phyloP scores from a whole-genome alignment of 75 land plant species.

The Azolla pinnata region DNA sequence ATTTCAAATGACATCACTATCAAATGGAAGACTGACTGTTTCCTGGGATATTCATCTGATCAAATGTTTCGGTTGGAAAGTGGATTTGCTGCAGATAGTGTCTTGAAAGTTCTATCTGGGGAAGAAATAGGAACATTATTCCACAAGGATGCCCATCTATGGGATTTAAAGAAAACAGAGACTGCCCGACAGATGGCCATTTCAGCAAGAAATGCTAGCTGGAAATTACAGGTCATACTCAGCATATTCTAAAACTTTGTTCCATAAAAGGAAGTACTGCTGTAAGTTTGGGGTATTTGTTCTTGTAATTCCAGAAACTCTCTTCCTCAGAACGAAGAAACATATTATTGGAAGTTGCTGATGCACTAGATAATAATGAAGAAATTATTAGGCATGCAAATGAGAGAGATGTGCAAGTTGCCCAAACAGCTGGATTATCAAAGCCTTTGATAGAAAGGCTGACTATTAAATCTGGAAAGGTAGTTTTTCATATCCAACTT shows the following conservation, averaged over 20 bases:
- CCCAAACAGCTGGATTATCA: slow-evolving; percentile 58
- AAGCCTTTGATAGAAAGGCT: slow-evolving; percentile 64
- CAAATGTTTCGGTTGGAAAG: slow-evolving; percentile 28
- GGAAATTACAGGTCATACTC: slow-evolving; percentile 61
- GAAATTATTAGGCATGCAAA: slow-evolving; percentile 56
- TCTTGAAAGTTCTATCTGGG: slow-evolving; percentile 66
- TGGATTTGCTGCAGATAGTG: slow-evolving; percentile 64
- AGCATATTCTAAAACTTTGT: not conserved
- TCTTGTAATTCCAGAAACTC: slow-evolving; percentile 35
- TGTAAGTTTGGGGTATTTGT: not conserved
- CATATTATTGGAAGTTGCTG: slow-evolving; percentile 57
- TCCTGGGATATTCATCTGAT: no score
- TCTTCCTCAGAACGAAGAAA: slow-evolving; percentile 55
- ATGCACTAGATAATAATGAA: slow-evolving; percentile 74
- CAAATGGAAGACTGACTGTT: not conserved
- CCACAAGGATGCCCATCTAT: slow-evolving; percentile 65
- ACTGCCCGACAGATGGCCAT: slow-evolving; percentile 87
- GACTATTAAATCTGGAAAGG: slow-evolving; percentile 77
- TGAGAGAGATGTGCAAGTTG: slow-evolving; percentile 68
- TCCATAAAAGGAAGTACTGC: not conserved
- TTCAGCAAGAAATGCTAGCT: slow-evolving; percentile 81
- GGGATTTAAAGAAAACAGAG: slow-evolving; percentile 38
- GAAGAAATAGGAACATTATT: slow-evolving; percentile 80
- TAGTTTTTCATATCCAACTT: slow-evolving; percentile 10
- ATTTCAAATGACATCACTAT: no score